Percentiles rank a stretch among this genome's conserved stretches.
phyloP scores from a whole-genome alignment of 2,329 filamentous ascomycete species.

The Coniochaeta prunicola region DNA sequence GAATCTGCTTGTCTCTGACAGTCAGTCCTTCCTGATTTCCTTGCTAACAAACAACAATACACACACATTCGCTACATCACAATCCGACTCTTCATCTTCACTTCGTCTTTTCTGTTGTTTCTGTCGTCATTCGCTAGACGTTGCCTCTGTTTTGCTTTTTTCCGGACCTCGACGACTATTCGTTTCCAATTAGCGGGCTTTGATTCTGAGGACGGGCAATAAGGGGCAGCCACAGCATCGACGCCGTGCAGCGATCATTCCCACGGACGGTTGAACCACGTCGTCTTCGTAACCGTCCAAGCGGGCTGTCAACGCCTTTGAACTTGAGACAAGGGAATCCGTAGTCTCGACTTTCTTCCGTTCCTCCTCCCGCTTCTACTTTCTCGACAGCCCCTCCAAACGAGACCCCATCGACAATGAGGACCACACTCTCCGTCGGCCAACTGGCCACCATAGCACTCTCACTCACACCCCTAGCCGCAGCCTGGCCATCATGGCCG shows the following conservation, averaged over 20 bases:
- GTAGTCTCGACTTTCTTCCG: neutral
- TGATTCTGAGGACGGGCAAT: neutral
- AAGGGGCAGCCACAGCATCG: neutral
- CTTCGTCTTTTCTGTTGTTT: neutral
- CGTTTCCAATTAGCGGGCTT: neutral
- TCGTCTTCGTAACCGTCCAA: neutral
- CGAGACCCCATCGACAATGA: conserved; percentile 30
- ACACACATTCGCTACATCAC: neutral
- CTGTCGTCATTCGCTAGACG: neutral
- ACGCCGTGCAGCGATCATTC: neutral
- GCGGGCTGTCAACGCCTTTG: neutral
- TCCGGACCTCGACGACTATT: neutral
- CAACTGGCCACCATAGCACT: conserved; percentile 43
- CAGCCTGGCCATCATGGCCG: conserved; percentile 44
- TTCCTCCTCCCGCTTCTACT: neutral
- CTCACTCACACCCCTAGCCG: conserved; percentile 41
- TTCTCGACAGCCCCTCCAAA: neutral
- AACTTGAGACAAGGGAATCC: neutral
- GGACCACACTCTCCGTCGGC: conserved; percentile 36
- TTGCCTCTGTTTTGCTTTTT: neutral
- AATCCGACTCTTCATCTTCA: neutral
- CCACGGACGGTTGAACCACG: neutral
- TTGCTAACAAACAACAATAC: neutral
- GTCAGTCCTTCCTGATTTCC: neutral
- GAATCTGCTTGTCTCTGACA: neutral